Evolutionary conservation across 139 green algal genomes (phyloP).

Genomic region (Chlamydomonas eustigma): DNA sequence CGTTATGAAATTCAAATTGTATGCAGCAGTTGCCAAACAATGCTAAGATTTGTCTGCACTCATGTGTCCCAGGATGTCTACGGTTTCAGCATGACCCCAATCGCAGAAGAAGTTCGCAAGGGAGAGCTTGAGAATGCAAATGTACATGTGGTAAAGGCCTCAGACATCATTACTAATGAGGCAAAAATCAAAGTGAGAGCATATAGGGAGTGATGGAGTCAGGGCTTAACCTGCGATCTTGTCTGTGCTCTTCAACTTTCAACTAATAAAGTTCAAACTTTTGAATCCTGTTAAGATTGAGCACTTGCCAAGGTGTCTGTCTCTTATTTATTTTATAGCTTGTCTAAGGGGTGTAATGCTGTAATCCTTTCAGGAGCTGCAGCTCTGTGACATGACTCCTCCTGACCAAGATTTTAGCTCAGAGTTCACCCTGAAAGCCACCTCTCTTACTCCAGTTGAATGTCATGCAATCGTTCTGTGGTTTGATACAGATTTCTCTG

Average conservation of each 20-base stretch:
- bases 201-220: not conserved
- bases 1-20: too few relatives aligned
- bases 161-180: slow-evolving; percentile 46
- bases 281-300: not conserved
- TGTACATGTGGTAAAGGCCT: slow-evolving; percentile 49
- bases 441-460: slow-evolving; percentile 5
- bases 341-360: too few relatives aligned
- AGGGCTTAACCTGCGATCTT: not conserved
- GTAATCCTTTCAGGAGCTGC: slow-evolving; percentile 61
- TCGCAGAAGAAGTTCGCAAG: slow-evolving; percentile 45
- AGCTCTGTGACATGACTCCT: slow-evolving; percentile 66
- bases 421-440: slow-evolving; percentile 52
- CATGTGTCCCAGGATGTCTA: slow-evolving; percentile 68
- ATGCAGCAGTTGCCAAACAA: too few relatives aligned
- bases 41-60: not conserved
- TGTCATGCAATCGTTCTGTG: slow-evolving; percentile 79
- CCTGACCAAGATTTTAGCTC: slow-evolving; percentile 83
- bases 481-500: slow-evolving; percentile 90
- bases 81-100: slow-evolving; percentile 79
- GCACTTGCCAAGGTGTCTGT: too few relatives aligned
- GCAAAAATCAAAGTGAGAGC: slow-evolving; percentile 20
- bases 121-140: slow-evolving; percentile 38
- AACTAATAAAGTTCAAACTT: not conserved
- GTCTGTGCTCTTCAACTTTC: not conserved
- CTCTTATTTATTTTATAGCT: too few relatives aligned